These are phyloP conservation scores for Nannochloropsis salina DNA, from an alignment of 108 stramenopile species.

Conservation along the genomic window DNA sequence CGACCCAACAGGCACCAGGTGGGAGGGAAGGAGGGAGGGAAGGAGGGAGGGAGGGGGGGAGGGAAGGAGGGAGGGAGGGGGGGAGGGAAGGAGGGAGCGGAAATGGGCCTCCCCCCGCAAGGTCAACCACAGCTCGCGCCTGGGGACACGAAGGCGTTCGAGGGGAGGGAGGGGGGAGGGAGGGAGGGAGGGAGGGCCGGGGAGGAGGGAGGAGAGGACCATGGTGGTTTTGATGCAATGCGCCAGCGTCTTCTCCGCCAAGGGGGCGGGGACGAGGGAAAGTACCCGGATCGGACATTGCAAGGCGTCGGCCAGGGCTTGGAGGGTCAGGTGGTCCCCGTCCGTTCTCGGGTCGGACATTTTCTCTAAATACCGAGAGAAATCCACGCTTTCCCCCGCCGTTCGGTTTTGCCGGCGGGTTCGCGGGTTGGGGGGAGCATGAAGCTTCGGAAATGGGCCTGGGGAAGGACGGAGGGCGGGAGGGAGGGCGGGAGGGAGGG, in stretches of 20 bases:
- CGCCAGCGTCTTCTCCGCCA: background rate
- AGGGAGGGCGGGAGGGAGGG: no score
- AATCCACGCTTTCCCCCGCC: slow-evolving; percentile 28
- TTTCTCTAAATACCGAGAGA: slow-evolving; percentile 24
- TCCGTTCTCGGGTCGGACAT: slow-evolving; percentile 28
- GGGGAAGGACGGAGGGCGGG: no score
- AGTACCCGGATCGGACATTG: background rate
- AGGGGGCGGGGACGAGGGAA: slow-evolving; percentile 1
- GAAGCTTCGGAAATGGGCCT: background rate
- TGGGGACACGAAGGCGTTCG: slow-evolving; percentile 10
- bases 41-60: no score
- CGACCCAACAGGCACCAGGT: no score
- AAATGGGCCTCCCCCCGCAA: slow-evolving; percentile 39
- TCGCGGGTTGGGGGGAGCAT: background rate
- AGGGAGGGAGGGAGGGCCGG: background rate
- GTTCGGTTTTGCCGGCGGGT: background rate
- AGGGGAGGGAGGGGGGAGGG: background rate
- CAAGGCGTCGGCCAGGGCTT: slow-evolving; percentile 31
- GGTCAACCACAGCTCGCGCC: slow-evolving; percentile 34
- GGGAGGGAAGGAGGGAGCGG: slow-evolving; percentile 27
- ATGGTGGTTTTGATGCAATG: background rate
- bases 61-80: background rate
- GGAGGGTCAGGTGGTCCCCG: slow-evolving; percentile 37
- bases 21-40: no score
- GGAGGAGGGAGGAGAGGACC: background rate